A percentile compares a stretch with the other conserved stretches of the same genome.
phyloP scores from a whole-genome alignment of 2,329 filamentous ascomycete genomes.

The Colletotrichum aenigma region DNA sequence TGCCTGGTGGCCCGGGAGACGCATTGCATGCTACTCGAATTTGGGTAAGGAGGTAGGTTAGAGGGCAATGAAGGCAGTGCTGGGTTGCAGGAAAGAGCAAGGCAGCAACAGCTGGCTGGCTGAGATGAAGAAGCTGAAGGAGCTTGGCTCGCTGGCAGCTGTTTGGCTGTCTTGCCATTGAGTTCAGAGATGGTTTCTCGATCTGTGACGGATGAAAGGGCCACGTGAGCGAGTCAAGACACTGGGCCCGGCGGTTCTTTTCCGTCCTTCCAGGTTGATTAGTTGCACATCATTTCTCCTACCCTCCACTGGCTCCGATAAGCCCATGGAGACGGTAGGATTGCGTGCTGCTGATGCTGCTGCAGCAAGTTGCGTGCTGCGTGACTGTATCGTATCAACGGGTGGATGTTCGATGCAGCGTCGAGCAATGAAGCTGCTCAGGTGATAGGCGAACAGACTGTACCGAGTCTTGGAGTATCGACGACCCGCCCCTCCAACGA shows the following conservation, averaged over 20 bases:
- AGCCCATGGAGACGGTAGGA: not conserved
- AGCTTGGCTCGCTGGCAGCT: not conserved
- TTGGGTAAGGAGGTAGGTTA: not conserved
- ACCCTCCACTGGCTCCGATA: not conserved
- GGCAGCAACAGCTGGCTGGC: not conserved
- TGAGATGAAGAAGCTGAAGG: not conserved
- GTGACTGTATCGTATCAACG: not conserved
- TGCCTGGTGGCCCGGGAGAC: slow-evolving; percentile 2
- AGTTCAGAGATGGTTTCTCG: not conserved
- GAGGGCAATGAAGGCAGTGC: not conserved
- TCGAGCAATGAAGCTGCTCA: slow-evolving; percentile 3
- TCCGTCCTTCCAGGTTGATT: not conserved
- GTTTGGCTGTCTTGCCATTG: not conserved
- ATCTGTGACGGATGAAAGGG: not conserved
- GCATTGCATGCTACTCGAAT: not conserved
- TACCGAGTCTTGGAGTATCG: not conserved
- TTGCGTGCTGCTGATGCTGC: slow-evolving; percentile 2
- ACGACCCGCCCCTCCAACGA: slow-evolving; percentile 2
- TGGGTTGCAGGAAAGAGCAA: not conserved
- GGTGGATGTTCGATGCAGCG: not conserved
- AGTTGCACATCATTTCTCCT: not conserved
- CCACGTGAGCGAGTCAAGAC: slow-evolving; percentile 20
- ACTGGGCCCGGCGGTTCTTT: not conserved
- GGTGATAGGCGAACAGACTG: slow-evolving; percentile 12
- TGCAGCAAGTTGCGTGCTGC: not conserved